Base-by-base conservation (phyloP, 306 rosid species). In the Begonia peltatifolia region DNA sequence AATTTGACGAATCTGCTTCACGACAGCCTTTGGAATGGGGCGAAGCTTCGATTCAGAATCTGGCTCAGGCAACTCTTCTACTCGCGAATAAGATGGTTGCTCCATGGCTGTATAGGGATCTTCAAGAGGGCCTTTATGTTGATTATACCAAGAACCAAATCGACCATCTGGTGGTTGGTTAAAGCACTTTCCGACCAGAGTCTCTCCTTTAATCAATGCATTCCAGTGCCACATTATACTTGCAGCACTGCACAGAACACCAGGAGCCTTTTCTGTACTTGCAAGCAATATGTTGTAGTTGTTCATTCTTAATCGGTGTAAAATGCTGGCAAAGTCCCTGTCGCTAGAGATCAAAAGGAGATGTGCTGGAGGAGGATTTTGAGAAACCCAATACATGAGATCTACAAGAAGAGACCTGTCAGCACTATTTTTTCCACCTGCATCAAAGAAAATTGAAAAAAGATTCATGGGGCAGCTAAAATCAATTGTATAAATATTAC, bases 311-410 rank as follows among this genome's bases (percentile, higher is more conserved):
- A 90, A 69, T 10, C 80, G 72, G 62, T 86, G 95, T 50, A 90
- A 71, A 47, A 72, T 41, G 60, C 76, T 65, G 50, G 94, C 84
- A 56, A 90, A 90, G 74, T 76, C 87, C 62, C 61, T 54, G 65
- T 86, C 95, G 43, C 84, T 86, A 38, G 95, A 80, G 50, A 90
- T 90, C 59, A 90, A 63, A 61, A 90, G 78, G 53, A 86, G 71
- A 75, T 90, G 95, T 10, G 99, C 99, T 9, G 95, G 99, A 38
- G 99, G 99, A 65, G 99, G 95, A 70, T 86, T 83, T 65, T 76
- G 90, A 52, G 99, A 79, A 71, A 86, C 88, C 95, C 95, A 90
- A 62, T 52, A 63, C 94, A 86, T 67, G 41, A 90, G 94, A 68
- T 84, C 84, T 41, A 77, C 55, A 55, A 89, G 80, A 71, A 89